phyloP scores from a whole-genome alignment of 345 rosid genomes.

The Firmiana major region DNA sequence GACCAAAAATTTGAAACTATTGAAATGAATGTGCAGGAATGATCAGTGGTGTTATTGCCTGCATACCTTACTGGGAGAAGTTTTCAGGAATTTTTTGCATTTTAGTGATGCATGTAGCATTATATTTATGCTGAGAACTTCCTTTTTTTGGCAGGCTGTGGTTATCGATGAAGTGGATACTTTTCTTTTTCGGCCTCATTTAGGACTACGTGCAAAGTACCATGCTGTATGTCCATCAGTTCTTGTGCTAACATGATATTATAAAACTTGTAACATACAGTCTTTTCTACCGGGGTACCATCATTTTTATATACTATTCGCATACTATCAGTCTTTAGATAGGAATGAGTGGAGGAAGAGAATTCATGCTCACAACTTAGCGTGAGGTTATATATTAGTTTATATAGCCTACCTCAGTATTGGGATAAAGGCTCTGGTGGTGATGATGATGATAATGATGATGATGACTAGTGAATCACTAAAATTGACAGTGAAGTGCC shows the following conservation, averaged over 20 bases:
- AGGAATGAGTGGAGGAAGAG: too few species aligned
- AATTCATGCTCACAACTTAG: too few species aligned
- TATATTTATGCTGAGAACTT: background rate
- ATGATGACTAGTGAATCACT: background rate
- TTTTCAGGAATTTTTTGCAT: background rate
- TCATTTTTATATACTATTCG: background rate
- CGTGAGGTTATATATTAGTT: too few species aligned
- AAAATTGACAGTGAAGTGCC: background rate
- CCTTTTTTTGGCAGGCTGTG: conserved; percentile 55
- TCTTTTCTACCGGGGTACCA: background rate
- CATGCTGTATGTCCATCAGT: conserved; percentile 62
- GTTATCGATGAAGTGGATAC: conserved; percentile 90
- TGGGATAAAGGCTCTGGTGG: too few species aligned
- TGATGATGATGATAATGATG: too few species aligned
- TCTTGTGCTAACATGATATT: background rate
- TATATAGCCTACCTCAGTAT: too few species aligned
- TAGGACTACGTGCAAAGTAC: conserved; percentile 80
- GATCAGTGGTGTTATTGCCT: background rate
- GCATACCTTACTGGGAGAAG: background rate
- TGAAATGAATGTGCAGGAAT: background rate
- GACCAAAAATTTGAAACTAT: background rate
- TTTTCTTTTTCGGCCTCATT: conserved; percentile 87
- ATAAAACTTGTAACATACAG: background rate
- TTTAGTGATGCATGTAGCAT: background rate
- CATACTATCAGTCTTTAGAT: too few species aligned